phyloP scores from a whole-genome alignment of 345 rosid genomes.

The Dipteronia dyeriana region DNA sequence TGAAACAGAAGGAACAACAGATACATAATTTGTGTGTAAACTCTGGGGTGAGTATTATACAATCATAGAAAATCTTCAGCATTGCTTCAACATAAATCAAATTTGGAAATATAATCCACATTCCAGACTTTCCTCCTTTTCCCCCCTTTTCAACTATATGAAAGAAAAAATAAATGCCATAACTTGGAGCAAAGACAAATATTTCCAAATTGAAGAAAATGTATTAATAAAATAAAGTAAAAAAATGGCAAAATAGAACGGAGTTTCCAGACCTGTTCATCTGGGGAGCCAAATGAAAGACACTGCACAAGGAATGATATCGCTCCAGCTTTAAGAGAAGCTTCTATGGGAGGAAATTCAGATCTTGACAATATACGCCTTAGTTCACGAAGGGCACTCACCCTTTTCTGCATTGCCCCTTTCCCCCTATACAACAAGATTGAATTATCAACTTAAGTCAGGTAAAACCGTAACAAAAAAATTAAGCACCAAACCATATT shows the following conservation, averaged over 20 bases:
- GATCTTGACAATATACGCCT: slow-evolving; percentile 84
- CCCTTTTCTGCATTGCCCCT: slow-evolving; percentile 83
- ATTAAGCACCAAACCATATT: slow-evolving; percentile 1
- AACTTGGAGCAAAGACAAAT: background rate
- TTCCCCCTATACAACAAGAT: slow-evolving; percentile 61
- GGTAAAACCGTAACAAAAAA: slow-evolving; percentile 7
- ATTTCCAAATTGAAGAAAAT: background rate
- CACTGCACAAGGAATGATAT: slow-evolving; percentile 82
- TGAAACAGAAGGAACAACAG: background rate
- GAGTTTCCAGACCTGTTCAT: slow-evolving; percentile 71
- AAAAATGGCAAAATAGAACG: slow-evolving; percentile 8
- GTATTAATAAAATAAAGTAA: background rate
- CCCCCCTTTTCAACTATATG: background rate
- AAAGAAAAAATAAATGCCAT: background rate
- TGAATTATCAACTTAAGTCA: slow-evolving; percentile 12
- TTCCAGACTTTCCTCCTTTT: background rate
- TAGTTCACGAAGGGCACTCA: slow-evolving; percentile 77
- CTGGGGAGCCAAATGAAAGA: slow-evolving; percentile 88
- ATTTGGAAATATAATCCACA: background rate
- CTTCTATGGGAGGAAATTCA: slow-evolving; percentile 83
- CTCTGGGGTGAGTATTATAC: background rate
- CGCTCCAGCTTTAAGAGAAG: slow-evolving; percentile 81
- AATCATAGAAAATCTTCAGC: background rate
- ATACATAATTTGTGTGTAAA: background rate
- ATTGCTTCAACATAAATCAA: background rate